phyloP scores from a whole-genome alignment of 2,329 filamentous ascomycete species.

The Aspergillus pseudoviridinutans region DNA sequence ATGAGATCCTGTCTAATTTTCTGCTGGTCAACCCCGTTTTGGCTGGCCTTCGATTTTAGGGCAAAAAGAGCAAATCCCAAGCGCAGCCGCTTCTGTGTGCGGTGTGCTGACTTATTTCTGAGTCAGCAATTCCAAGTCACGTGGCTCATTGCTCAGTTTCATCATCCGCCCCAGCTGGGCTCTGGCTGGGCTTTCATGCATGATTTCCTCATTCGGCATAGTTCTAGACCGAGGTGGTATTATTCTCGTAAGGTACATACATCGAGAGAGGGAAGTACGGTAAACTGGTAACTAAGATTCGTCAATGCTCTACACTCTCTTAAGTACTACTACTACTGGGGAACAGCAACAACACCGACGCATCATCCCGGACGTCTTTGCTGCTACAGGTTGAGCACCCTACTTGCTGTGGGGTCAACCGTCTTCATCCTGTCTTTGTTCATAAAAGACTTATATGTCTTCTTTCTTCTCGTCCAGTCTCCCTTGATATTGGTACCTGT shows the following conservation, averaged over 20 bases:
- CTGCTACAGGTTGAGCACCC: conserved; percentile 7
- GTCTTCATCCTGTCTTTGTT: conserved; percentile 7
- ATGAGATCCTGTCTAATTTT: conserved; percentile 29
- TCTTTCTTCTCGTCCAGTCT: conserved; percentile 2
- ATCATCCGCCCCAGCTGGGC: background rate
- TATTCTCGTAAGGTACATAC: background rate
- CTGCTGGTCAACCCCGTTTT: conserved; percentile 23
- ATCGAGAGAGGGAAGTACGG: background rate
- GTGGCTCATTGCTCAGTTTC: too few relatives aligned
- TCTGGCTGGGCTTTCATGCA: background rate
- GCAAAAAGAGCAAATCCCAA: conserved; percentile 32
- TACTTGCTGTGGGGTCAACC: conserved; percentile 13
- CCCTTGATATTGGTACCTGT: conserved; percentile 1
- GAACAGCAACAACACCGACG: conserved; percentile 12
- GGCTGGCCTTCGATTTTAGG: conserved; percentile 21
- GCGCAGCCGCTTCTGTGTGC: conserved; percentile 32
- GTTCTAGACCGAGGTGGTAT: background rate
- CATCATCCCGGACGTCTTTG: conserved; percentile 7
- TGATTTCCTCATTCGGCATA: background rate
- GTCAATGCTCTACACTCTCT: background rate
- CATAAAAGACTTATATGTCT: background rate
- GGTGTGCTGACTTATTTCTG: conserved; percentile 18
- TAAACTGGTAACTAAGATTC: background rate
- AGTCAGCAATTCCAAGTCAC: too few relatives aligned
- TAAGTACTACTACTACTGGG: background rate